These are phyloP conservation scores for Thraustotheca clavata DNA, from an alignment of 352 stramenopile species.

Conservation along the genomic window DNA sequence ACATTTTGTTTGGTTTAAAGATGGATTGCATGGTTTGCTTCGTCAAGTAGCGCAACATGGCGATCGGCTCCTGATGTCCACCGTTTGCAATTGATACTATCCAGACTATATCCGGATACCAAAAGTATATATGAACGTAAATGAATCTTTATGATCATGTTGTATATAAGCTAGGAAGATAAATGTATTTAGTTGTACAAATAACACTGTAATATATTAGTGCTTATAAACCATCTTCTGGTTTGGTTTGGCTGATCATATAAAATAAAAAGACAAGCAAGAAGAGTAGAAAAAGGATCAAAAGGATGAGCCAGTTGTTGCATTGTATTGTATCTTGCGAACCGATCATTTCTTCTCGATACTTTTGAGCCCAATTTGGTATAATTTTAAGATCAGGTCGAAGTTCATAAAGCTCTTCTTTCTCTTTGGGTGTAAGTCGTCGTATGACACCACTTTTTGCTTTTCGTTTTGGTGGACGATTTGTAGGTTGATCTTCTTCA, in stretches of 20 bases:
- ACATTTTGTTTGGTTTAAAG: no score
- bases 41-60: constrained; percentile 15
- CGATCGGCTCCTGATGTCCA: neutral
- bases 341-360: constrained; percentile 71
- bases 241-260: constrained; percentile 20
- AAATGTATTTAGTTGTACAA: no score
- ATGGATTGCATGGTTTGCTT: constrained; percentile 2
- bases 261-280: constrained; percentile 59
- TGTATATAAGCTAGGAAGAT: no score
- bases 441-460: constrained; percentile 63
- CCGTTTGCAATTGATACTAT: constrained; percentile 7
- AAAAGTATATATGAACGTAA: no score
- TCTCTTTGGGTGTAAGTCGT: constrained; percentile 65
- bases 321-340: constrained; percentile 49
- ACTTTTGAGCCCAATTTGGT: constrained; percentile 84
- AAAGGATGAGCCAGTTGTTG: constrained; percentile 66
- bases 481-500: constrained; percentile 24
- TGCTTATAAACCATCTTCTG: neutral
- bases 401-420: constrained; percentile 75
- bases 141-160: no score
- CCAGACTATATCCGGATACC: constrained; percentile 7
- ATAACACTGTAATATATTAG: neutral
- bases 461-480: constrained; percentile 50
- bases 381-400: constrained; percentile 82
- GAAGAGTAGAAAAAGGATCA: constrained; percentile 59